Evolutionary conservation across 2,329 filamentous ascomycete species (phyloP).

Genomic region (Pseudogymnoascus sp.): DNA sequence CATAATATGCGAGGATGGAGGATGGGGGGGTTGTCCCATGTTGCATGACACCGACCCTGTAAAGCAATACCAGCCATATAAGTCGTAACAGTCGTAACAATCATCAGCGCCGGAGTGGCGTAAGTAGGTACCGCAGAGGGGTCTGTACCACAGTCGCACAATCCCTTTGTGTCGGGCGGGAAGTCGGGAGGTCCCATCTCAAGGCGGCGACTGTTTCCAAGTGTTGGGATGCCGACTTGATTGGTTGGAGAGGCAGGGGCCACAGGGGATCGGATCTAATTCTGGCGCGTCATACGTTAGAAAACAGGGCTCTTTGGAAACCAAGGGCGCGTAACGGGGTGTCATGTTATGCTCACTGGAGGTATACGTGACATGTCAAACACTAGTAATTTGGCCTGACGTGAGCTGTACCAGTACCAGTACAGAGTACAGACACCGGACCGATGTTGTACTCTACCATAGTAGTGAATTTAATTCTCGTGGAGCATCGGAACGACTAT

Average conservation of each 20-base stretch:
- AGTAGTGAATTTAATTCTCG: constrained; percentile 1
- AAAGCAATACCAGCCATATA: background rate
- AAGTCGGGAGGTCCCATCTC: constrained; percentile 7
- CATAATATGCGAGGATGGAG: background rate
- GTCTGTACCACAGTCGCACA: background rate
- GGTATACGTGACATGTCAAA: constrained; percentile 1
- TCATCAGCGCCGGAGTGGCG: background rate
- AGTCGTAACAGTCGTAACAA: background rate
- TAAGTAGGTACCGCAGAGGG: background rate
- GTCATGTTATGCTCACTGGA: constrained; percentile 6
- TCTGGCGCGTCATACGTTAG: constrained; percentile 11
- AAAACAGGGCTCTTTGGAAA: constrained; percentile 8
- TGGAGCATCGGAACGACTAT: background rate
- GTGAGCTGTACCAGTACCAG: background rate
- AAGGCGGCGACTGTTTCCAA: constrained; percentile 9
- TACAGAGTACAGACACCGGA: no score
- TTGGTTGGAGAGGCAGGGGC: constrained; percentile 1
- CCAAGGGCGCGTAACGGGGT: constrained; percentile 10
- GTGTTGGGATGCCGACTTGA: background rate
- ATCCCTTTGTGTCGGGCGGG: background rate
- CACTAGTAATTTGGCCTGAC: background rate
- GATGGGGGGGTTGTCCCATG: background rate
- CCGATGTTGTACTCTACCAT: background rate
- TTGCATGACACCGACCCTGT: constrained; percentile 4
- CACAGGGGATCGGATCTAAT: background rate